Evolutionary conservation across 2,329 filamentous ascomycete genomes (phyloP).

Genomic region (Penicillium sp.): DNA sequence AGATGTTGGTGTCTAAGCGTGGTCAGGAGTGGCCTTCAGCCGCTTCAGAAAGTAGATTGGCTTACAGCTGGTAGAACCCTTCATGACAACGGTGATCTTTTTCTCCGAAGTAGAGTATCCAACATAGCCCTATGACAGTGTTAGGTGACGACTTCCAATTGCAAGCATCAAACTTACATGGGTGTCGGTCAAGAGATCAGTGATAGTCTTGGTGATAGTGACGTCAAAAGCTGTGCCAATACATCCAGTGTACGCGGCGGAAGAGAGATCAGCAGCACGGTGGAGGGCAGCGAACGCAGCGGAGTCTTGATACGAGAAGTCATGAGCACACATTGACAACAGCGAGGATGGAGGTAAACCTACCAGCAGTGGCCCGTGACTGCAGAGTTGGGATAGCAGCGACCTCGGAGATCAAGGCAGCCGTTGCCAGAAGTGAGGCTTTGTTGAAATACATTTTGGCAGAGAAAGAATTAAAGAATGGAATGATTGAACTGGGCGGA

Average conservation of each 20-base stretch:
- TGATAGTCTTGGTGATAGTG: slow-evolving; percentile 29
- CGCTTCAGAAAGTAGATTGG: background rate
- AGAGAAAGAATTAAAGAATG: background rate
- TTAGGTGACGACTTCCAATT: background rate
- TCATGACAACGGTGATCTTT: slow-evolving; percentile 31
- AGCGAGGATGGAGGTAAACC: background rate
- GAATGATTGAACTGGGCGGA: background rate
- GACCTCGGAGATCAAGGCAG: slow-evolving; percentile 10
- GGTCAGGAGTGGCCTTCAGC: background rate
- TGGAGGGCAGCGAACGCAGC: slow-evolving; percentile 21
- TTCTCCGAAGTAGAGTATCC: slow-evolving; percentile 27
- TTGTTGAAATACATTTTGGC: slow-evolving; percentile 8
- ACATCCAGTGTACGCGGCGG: slow-evolving; percentile 31
- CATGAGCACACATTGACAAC: background rate
- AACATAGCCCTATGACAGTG: slow-evolving; percentile 24
- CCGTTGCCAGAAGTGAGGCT: slow-evolving; percentile 1
- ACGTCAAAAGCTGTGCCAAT: slow-evolving; percentile 28
- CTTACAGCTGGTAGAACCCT: slow-evolving; percentile 29
- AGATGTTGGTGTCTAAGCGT: slow-evolving; percentile 16
- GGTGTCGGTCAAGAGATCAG: slow-evolving; percentile 24
- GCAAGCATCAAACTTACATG: slow-evolving; percentile 11
- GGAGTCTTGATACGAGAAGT: slow-evolving; percentile 8
- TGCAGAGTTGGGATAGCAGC: slow-evolving; percentile 10
- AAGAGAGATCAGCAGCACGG: slow-evolving; percentile 30
- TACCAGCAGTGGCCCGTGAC: slow-evolving; percentile 14